phyloP scores from a whole-genome alignment of 768 basidiomycete genomes.

The Dictyophora rubrovolvata region DNA sequence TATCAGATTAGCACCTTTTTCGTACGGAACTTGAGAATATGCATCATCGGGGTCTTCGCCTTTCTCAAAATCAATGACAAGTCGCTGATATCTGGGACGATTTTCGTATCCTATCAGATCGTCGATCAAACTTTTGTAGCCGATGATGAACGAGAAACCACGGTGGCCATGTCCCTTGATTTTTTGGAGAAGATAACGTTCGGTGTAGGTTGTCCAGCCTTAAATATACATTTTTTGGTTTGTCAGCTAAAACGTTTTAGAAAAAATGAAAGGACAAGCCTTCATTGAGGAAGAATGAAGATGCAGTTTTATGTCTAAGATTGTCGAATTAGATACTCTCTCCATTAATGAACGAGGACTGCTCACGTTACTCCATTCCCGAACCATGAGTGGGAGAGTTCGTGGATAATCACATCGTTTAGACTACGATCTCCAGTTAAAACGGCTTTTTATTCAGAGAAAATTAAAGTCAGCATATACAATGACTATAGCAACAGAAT shows the following conservation, averaged over 20 bases:
- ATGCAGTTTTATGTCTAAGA: conserved; percentile 53
- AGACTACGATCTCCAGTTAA: conserved; percentile 79
- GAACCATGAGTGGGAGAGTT: conserved; percentile 81
- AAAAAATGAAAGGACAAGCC: conserved; percentile 16
- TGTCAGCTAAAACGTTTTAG: not conserved
- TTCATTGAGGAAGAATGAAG: conserved; percentile 86
- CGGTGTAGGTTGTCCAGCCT: conserved; percentile 88
- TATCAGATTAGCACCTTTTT: conserved; percentile 84
- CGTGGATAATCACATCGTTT: conserved; percentile 86
- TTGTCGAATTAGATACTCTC: conserved; percentile 57
- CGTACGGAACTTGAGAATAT: conserved; percentile 68
- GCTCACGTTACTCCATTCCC: conserved; percentile 79
- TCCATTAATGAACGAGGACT: conserved; percentile 28
- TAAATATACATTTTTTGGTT: not conserved
- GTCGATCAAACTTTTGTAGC: conserved; percentile 60
- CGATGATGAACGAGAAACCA: conserved; percentile 73
- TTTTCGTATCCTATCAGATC: conserved; percentile 51
- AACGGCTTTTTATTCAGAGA: conserved; percentile 38
- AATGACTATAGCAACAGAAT: not conserved
- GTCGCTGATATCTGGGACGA: conserved; percentile 64
- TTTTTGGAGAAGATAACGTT: conserved; percentile 63
- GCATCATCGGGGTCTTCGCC: conserved; percentile 76
- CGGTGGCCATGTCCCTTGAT: conserved; percentile 68
- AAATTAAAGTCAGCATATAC: not conserved
- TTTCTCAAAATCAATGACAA: conserved; percentile 63